Conservation (phyloP, 805 yeast species). For the Suhomyces sp. region DNA sequence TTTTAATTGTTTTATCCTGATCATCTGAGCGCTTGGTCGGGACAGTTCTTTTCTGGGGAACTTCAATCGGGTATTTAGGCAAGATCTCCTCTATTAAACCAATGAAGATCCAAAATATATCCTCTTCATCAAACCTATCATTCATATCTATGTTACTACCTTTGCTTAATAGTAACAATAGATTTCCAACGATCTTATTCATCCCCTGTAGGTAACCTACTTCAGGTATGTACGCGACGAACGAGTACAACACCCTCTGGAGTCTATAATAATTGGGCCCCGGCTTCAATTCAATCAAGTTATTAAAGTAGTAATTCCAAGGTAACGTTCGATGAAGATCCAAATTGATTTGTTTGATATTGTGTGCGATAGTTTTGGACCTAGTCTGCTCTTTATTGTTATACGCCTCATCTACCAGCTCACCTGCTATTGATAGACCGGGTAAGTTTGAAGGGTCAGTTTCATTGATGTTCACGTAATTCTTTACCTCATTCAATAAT, state of each 20-base stretch:
- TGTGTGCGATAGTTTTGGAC: slow-evolving; percentile 11
- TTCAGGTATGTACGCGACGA: slow-evolving; percentile 44
- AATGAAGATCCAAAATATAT: slow-evolving; percentile 54
- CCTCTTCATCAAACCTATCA: slow-evolving; percentile 35
- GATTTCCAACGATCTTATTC: slow-evolving; percentile 57
- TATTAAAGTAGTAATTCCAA: slow-evolving; percentile 48
- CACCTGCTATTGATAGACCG: too few species aligned
- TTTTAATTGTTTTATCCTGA: too few species aligned
- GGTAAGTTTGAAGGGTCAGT: neutral
- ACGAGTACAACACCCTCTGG: slow-evolving; percentile 49
- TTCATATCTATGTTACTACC: neutral
- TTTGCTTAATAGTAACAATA: slow-evolving; percentile 29
- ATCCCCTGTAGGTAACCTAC: slow-evolving; percentile 62
- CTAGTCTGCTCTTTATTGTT: neutral
- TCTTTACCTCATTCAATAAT: slow-evolving; percentile 19
- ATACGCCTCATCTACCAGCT: neutral
- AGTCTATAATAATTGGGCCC: slow-evolving; percentile 55
- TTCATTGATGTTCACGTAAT: neutral
- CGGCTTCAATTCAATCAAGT: slow-evolving; percentile 37
- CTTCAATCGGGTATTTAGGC: slow-evolving; percentile 33
- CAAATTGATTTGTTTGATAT: slow-evolving; percentile 49
- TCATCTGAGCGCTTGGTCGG: slow-evolving; percentile 1
- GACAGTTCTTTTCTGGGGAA: neutral
- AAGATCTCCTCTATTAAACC: slow-evolving; percentile 49
- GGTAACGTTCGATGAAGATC: slow-evolving; percentile 59